phyloP scores from a whole-genome alignment of 305 asterid genomes.

The Fraxinus nigra region DNA sequence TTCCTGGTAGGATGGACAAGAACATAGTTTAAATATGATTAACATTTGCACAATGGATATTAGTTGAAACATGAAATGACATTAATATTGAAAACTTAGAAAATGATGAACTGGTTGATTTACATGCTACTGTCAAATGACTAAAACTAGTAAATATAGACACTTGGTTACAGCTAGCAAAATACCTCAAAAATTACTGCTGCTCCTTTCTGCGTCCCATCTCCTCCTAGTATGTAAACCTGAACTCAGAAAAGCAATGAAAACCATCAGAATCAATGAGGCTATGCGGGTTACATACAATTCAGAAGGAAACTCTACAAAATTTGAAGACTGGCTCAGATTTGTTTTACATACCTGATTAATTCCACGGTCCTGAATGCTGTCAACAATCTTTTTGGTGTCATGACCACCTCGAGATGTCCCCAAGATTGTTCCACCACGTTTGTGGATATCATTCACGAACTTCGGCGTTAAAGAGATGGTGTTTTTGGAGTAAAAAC shows the following conservation, averaged over 20 bases:
- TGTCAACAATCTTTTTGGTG: constrained; percentile 81
- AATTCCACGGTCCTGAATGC: constrained; percentile 87
- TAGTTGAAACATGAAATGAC: not conserved
- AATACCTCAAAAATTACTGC: constrained; percentile 81
- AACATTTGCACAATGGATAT: not conserved
- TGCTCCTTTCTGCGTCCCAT: constrained; percentile 92
- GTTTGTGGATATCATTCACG: constrained; percentile 87
- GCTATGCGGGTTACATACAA: not conserved
- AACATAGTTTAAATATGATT: not conserved
- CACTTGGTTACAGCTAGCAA: not conserved
- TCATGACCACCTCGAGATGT: constrained; percentile 85
- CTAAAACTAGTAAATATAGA: not conserved
- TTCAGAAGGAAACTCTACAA: not conserved
- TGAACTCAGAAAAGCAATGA: constrained; percentile 9
- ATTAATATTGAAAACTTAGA: not conserved
- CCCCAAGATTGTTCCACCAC: constrained; percentile 85
- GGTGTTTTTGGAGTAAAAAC: constrained; percentile 78
- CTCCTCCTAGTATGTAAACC: constrained; percentile 95
- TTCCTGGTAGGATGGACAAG: constrained; percentile 44
- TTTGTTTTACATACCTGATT: constrained; percentile 53
- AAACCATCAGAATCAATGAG: not conserved
- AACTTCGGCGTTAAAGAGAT: constrained; percentile 57
- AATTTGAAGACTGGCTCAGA: not conserved
- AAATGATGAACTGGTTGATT: not conserved
- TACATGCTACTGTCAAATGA: not conserved